These are phyloP conservation scores for Starmerella cellae DNA, from an alignment of 805 yeast species.

Conservation along the genomic window DNA sequence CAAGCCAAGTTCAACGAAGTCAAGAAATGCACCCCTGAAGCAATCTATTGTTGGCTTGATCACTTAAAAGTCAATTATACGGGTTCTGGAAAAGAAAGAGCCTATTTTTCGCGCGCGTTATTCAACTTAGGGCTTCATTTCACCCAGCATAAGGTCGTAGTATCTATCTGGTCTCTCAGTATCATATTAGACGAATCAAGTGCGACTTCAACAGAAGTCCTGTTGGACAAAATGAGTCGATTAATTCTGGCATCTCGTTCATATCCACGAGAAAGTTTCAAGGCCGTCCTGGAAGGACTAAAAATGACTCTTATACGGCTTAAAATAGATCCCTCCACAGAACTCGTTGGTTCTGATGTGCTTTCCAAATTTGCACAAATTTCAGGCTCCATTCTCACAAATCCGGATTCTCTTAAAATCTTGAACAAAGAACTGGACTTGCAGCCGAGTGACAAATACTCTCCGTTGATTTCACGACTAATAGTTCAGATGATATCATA, in stretches of 20 bases:
- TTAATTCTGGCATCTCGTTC: neutral
- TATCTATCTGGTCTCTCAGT: conserved; percentile 5
- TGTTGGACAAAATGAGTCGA: conserved; percentile 3
- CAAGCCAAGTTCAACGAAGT: neutral
- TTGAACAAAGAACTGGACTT: too few relatives aligned
- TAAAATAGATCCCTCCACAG: neutral
- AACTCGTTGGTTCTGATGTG: neutral
- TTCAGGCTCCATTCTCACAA: neutral
- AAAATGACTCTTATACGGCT: neutral
- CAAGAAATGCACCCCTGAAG: neutral
- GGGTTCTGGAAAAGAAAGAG: too few relatives aligned
- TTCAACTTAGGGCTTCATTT: conserved; percentile 5
- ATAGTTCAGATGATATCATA: neutral
- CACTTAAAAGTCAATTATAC: neutral
- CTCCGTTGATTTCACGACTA: neutral
- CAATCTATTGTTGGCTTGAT: neutral
- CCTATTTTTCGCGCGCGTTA: neutral
- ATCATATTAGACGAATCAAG: conserved; percentile 2
- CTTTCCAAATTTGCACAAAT: neutral
- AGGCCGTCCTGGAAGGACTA: neutral
- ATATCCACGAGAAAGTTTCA: neutral
- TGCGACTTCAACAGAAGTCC: conserved; percentile 2
- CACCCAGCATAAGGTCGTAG: neutral
- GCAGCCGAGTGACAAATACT: too few relatives aligned
- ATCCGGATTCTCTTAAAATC: neutral